Conservation (phyloP, 208 protist genomes). For the Trichomonas vaginalis region DNA sequence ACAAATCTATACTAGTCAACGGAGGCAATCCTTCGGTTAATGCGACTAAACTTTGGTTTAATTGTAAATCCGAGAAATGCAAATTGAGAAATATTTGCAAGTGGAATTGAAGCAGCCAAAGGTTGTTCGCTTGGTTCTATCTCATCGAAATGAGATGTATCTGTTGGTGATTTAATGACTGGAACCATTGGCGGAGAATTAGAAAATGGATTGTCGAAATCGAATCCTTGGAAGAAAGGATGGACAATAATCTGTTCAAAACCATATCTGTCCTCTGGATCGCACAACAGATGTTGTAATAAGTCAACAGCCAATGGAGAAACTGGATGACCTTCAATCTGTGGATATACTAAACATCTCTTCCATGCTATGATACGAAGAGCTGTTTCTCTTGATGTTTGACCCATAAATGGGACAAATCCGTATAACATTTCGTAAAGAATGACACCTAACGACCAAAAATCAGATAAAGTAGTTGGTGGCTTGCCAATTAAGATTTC, state of each 20-base stretch:
- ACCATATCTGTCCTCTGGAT: background rate
- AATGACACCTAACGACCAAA: constrained; percentile 53
- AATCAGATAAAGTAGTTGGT: constrained; percentile 33
- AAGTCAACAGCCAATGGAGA: background rate
- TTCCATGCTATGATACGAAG: constrained; percentile 51
- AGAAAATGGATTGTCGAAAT: background rate
- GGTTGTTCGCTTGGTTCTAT: background rate
- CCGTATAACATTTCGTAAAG: constrained; percentile 54
- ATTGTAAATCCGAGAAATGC: background rate
- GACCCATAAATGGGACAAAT: constrained; percentile 48
- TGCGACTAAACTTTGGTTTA: background rate
- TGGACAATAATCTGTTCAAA: background rate
- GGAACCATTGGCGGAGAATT: background rate
- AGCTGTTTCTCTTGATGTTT: constrained; percentile 43
- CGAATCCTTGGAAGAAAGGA: constrained; percentile 6
- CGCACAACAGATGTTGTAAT: background rate
- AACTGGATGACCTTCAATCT: background rate
- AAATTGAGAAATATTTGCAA: background rate
- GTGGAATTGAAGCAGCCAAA: background rate
- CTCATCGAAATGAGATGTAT: background rate
- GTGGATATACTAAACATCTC: constrained; percentile 24
- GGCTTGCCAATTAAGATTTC: background rate
- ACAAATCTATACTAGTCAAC: background rate
- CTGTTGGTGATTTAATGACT: background rate
- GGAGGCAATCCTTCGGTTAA: background rate